phyloP scores from a whole-genome alignment of 257 asterid genomes.

The Thymus mandschuricus region DNA sequence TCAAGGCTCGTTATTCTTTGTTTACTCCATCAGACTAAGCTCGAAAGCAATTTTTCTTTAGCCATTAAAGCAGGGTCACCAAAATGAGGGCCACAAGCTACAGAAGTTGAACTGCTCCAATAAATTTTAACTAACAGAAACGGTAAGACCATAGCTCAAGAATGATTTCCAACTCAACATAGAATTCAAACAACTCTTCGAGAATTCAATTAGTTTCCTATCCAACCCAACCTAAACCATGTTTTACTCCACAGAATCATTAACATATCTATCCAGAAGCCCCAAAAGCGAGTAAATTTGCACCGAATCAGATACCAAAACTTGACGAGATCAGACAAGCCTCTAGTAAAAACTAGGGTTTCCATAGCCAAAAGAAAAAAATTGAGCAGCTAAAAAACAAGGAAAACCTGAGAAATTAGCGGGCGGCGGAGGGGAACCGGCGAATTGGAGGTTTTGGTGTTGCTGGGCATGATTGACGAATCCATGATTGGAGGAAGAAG shows the following conservation, averaged over 20 bases:
- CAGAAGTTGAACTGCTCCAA: not conserved
- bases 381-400: not conserved
- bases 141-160: not conserved
- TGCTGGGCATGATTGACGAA: conserved; percentile 24
- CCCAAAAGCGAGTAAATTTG: conserved; percentile 3
- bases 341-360: conserved; percentile 28
- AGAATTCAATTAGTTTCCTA: not conserved
- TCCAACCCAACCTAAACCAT: not conserved
- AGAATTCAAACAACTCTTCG: not conserved
- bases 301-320: conserved; percentile 5
- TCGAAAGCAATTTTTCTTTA: conserved; percentile 8
- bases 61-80: not conserved
- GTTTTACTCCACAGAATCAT: not conserved
- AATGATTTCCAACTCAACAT: not conserved
- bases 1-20: not conserved
- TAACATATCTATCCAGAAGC: not conserved
- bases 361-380: not conserved
- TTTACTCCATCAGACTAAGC: conserved; percentile 15
- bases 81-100: conserved; percentile 7
- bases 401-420: conserved; percentile 45
- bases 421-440: conserved; percentile 41
- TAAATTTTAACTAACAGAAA: conserved; percentile 2
- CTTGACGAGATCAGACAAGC: conserved; percentile 17
- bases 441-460: conserved; percentile 34
- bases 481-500: conserved; percentile 54